Evolutionary conservation across 345 rosid species (phyloP), one percentile per base, ranked within the genome.

Genomic region (Brassica cretica): DNA sequence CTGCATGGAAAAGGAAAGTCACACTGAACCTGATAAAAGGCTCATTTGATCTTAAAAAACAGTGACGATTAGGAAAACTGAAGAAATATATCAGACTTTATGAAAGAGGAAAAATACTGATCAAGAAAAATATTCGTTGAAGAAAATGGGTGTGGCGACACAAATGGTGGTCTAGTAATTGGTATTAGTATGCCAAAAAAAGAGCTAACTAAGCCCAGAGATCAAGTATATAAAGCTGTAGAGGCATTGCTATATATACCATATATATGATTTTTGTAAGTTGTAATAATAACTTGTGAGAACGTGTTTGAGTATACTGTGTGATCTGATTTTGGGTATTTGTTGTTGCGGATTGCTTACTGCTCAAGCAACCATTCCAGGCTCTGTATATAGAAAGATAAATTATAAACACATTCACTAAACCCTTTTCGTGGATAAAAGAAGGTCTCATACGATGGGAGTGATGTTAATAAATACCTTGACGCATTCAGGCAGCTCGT

Each of bases 401-500:
- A 65, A n/a, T 39, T 15, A 46, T 32, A 10, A 30, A 58, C 53
- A 68, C 25, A 35, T 51, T 65, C 59, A 29, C 15, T 49, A 49
- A 49, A 49, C 56, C 18, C 7, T 49, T 49, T 49, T 39, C 21
- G 10, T 58, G 11, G 39, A 14, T n/a, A 66, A 72, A 75, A 0
- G 12, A n/a, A 59, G 30, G 18, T 41, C 19, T 41, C 30, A n/a
- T 51, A 73, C 12, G 25, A 58, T 19, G 39, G 62, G 59, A 72
- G 44, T 21, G 73, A 24, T 77, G 29, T 30, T 24, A 19, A 5
- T 41, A 37, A 41, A 32, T 88, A 92, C 95, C 93, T 85, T 87
- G 49, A 90, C 86, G 87, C 98, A 92, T 68, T 86, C 84, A n/a
- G 89, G 87, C 71, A 90, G 81, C 76, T 88, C 92, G 32, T 89